Conservation (phyloP, 2,329 filamentous ascomycete species). For the Phialophora expanda region DNA sequence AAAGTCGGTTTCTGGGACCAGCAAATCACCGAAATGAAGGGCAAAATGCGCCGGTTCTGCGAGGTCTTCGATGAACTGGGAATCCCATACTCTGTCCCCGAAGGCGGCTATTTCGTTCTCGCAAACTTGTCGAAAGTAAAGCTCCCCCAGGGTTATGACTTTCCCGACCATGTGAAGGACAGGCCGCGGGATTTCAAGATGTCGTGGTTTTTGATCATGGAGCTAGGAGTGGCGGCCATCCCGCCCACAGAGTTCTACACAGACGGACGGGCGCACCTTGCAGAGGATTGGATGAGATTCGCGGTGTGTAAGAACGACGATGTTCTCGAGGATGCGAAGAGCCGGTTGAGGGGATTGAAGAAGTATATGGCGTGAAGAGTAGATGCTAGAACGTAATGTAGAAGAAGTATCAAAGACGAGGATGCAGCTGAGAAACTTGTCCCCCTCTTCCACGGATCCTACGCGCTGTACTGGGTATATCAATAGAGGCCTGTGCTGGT, state of each 20-base stretch:
- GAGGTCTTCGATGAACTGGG: constrained; percentile 75
- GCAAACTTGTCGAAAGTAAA: constrained; percentile 90
- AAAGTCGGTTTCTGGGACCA: constrained; percentile 84
- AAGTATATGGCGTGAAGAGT: constrained; percentile 62
- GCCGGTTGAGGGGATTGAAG: constrained; percentile 72
- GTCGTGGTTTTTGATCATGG: constrained; percentile 94
- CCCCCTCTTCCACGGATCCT: neutral
- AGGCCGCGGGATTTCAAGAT: constrained; percentile 93
- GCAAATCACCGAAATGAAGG: constrained; percentile 84
- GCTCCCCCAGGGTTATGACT: constrained; percentile 81
- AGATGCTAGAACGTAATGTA: neutral
- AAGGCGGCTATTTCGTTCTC: constrained; percentile 96
- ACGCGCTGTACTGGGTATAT: neutral
- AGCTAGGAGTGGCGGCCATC: constrained; percentile 93
- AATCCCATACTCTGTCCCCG: constrained; percentile 85
- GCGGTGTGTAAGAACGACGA: constrained; percentile 95
- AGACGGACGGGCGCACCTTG: constrained; percentile 77
- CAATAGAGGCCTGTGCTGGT: too few species aligned
- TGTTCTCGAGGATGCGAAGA: constrained; percentile 78
- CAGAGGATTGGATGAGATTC: constrained; percentile 91
- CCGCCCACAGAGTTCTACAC: constrained; percentile 98
- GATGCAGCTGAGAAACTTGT: neutral
- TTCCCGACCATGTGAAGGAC: constrained; percentile 84
- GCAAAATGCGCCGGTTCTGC: constrained; percentile 86
- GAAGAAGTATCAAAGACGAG: neutral